Evolutionary conservation across 805 yeast genomes (phyloP).

Genomic region (Lipomyces yamadae): DNA sequence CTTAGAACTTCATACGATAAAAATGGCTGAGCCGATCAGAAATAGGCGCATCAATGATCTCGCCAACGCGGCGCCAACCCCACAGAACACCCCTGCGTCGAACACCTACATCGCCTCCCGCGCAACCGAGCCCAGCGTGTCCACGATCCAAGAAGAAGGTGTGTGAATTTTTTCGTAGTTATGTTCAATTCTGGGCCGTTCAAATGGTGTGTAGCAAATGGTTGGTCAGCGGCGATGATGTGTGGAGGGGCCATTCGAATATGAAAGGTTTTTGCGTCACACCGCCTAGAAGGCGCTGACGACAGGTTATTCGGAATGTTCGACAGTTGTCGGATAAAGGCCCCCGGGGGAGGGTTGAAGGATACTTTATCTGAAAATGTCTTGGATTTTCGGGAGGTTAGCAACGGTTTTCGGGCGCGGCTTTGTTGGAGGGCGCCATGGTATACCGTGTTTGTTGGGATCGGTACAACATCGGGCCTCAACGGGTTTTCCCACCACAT

Average conservation of each 20-base stretch:
- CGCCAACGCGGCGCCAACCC: constrained; percentile 91
- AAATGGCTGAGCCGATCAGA: constrained; percentile 88
- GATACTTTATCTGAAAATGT: not conserved
- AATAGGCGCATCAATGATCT: constrained; percentile 69
- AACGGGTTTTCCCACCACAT: not conserved
- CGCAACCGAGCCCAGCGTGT: constrained; percentile 50
- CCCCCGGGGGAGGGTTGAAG: not conserved
- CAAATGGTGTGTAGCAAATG: not conserved
- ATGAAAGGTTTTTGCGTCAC: too few species aligned
- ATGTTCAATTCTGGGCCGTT: not conserved
- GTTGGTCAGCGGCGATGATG: not conserved
- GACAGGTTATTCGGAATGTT: not conserved
- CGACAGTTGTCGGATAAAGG: not conserved
- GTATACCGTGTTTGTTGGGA: not conserved
- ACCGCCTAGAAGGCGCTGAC: too few species aligned
- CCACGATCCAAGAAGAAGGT: constrained; percentile 78
- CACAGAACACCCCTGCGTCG: constrained; percentile 96
- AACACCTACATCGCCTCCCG: constrained; percentile 62
- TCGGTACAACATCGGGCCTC: not conserved
- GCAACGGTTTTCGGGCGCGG: not conserved
- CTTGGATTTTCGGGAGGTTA: constrained; percentile 1
- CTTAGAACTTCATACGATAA: not conserved
- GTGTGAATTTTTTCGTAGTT: constrained; percentile 22
- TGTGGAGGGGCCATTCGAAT: too few species aligned
- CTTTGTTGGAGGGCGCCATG: not conserved